Evolutionary conservation across 139 green algal genomes (phyloP), one percentile per base, ranked within the genome.

Genomic region (Picochlorum sp.): DNA sequence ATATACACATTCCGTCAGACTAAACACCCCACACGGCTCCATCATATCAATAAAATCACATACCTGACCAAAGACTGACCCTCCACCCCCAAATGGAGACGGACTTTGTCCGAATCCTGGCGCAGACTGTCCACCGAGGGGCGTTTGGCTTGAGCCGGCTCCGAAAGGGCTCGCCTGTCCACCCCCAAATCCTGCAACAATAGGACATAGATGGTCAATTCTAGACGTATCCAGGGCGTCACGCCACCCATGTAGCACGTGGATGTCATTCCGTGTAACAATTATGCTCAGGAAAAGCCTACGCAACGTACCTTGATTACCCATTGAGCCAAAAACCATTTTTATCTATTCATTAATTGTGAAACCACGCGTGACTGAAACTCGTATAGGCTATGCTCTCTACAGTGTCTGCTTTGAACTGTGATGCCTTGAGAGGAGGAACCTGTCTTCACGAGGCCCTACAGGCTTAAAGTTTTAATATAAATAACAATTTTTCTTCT

Each of bases 61-160:
- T 62, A 74, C 62, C 61, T 71, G 59, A 13, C 75, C 75, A 63
- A 82, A 80, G 10, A 66, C 66, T 11, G 58, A 72, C 11, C 4
- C 13, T 8, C 66, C 41, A 20, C 69, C 67, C 2, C 76, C 76
- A 51, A 82, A 82, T 11, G 76, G 75, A 15, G 66, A 68, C 5
- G 64, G 21, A 32, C 26, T 30, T 34, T 62, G 44, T 14, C 71
- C 71, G 64, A 77, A 77, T 14, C 37, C 64, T 24, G 41, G 54
- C 20, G 24, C 9, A 13, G 34, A 56, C 21, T 67, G 56, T 41
- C 34, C 34, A 6, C 74, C 70, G 49, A 80, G 74, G 14, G 74
- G 65, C 2, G 68, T 58, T 9, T 68, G 58, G 18, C 64, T 69
- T 10, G 54, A 58, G 16, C 34, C 34, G 0, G 60, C 18, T 13